phyloP scores from a whole-genome alignment of 148 eudicot species.

The Dysphania ambrosioides region DNA sequence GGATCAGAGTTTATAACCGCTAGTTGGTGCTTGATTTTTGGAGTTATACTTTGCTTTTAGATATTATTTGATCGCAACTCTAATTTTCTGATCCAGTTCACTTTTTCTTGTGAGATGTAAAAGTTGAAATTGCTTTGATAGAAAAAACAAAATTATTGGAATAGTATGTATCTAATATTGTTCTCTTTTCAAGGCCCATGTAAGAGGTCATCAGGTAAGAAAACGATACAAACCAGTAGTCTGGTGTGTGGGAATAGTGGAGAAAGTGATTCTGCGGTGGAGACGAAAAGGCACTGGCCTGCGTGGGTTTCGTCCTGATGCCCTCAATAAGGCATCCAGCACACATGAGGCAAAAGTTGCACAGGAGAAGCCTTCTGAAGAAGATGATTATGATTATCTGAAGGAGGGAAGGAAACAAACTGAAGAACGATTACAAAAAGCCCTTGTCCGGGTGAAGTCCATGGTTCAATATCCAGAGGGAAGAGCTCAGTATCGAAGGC shows the following conservation, averaged over 20 bases:
- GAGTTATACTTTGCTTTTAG: background rate
- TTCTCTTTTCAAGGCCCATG: constrained; percentile 49
- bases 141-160: background rate
- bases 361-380: constrained; percentile 32
- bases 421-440: constrained; percentile 48
- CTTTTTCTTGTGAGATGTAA: background rate
- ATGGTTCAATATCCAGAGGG: constrained; percentile 65
- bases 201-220: constrained; percentile 74
- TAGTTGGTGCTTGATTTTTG: background rate
- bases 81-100: background rate
- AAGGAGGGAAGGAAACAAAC: constrained; percentile 57
- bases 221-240: constrained; percentile 58
- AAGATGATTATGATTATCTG: constrained; percentile 58
- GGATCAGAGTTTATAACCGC: too few species aligned
- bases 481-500: constrained; percentile 58
- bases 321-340: constrained; percentile 30
- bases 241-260: constrained; percentile 69
- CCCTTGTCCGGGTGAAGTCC: constrained; percentile 60
- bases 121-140: background rate
- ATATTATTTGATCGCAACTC: background rate
- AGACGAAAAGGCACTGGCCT: constrained; percentile 60
- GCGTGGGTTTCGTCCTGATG: constrained; percentile 56
- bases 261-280: constrained; percentile 76
- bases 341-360: background rate
- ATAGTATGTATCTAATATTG: constrained; percentile 18